Conservation (phyloP, 2,329 filamentous ascomycete species). For the Neopestalotiopsis clavispora region DNA sequence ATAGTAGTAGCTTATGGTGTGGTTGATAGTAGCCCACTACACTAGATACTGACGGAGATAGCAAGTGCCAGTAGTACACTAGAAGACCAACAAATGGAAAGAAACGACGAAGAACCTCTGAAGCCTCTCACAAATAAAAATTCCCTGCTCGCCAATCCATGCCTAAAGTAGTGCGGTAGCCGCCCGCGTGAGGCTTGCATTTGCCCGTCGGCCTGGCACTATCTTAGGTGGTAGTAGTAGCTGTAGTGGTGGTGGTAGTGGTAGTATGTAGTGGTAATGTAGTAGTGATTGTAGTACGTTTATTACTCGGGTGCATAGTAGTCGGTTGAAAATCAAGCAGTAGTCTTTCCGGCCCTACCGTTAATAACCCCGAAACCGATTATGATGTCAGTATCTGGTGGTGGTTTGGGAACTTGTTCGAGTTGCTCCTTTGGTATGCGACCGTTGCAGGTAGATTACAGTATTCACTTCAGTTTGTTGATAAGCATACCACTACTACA, state of each 20-base stretch:
- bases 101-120: background rate
- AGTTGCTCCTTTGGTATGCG: background rate
- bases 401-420: background rate
- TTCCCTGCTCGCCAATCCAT: slow-evolving; percentile 7
- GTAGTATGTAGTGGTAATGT: background rate
- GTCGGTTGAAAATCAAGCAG: too few species aligned
- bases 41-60: too few species aligned
- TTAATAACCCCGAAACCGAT: slow-evolving; percentile 9
- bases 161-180: slow-evolving; percentile 7
- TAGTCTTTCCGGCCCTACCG: background rate
- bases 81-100: background rate
- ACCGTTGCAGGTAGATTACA: background rate
- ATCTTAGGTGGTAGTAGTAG: background rate
- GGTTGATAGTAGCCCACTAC: too few species aligned
- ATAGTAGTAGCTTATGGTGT: too few species aligned
- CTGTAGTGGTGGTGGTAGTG: background rate
- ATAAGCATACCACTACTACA: background rate
- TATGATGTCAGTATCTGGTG: slow-evolving; percentile 5
- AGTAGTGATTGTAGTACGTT: background rate
- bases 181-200: slow-evolving; percentile 17
- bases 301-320: too few species aligned
- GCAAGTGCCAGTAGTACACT: background rate
- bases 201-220: background rate
- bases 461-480: background rate
- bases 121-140: too few species aligned